phyloP scores from a whole-genome alignment of 2,329 filamentous ascomycete genomes.

The Penicillium decumbens region DNA sequence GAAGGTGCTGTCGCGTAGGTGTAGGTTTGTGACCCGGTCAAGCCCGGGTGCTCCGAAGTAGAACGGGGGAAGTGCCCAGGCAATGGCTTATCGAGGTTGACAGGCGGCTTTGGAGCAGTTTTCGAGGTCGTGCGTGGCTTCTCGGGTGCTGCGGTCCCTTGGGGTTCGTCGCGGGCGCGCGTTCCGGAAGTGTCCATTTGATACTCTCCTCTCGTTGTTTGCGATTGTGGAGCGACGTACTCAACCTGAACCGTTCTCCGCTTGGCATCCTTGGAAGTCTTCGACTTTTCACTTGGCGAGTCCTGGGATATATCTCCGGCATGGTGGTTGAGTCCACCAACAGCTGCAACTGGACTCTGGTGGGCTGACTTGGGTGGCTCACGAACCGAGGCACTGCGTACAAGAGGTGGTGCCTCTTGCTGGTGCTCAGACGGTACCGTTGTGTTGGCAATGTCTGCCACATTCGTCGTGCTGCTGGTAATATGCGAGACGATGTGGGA shows the following conservation, averaged over 20 bases:
- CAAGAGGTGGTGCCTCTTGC: conserved; percentile 58
- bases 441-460: conserved; percentile 76
- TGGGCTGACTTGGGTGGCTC: conserved; percentile 67
- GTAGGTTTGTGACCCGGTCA: conserved; percentile 42
- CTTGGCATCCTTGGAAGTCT: conserved; percentile 73
- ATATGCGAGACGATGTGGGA: conserved; percentile 96
- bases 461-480: conserved; percentile 86
- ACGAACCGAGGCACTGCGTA: conserved; percentile 87
- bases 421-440: conserved; percentile 58
- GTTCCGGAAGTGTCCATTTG: conserved; percentile 15
- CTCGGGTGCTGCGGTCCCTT: conserved; percentile 4
- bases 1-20: conserved; percentile 37
- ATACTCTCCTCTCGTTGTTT: conserved; percentile 68
- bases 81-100: conserved; percentile 37
- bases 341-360: conserved; percentile 45
- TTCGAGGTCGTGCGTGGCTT: conserved; percentile 3
- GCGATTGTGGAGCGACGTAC: conserved; percentile 86
- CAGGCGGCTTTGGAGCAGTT: conserved; percentile 8
- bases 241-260: conserved; percentile 94
- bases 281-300: conserved; percentile 59
- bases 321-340: conserved; percentile 64
- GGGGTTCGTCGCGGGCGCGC: conserved; percentile 9
- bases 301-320: conserved; percentile 69
- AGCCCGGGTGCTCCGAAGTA: conserved; percentile 55
- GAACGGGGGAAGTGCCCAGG: conserved; percentile 51